These are phyloP conservation scores for Albifimbria verrucaria DNA, from an alignment of 2,329 filamentous ascomycete species.

Conservation along the genomic window DNA sequence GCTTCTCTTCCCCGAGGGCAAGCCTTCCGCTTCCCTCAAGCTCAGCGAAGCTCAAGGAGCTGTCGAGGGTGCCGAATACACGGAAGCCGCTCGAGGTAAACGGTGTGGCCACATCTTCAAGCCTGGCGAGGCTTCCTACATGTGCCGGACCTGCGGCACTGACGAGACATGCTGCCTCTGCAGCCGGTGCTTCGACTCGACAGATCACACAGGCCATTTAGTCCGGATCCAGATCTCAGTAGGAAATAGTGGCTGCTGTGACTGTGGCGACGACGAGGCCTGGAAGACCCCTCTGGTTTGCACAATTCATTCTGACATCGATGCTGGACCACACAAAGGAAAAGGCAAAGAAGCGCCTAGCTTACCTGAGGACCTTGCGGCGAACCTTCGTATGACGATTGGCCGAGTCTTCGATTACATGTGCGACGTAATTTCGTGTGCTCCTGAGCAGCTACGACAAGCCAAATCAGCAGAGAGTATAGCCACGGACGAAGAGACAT, in stretches of 20 bases:
- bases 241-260: constrained; percentile 93
- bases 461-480: constrained; percentile 82
- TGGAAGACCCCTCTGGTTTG: constrained; percentile 87
- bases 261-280: constrained; percentile 93
- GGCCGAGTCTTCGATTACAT: constrained; percentile 87
- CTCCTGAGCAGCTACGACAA: constrained; percentile 88
- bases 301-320: constrained; percentile 77
- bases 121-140: constrained; percentile 86
- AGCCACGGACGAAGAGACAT: constrained; percentile 73
- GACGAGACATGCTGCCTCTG: constrained; percentile 97
- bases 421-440: constrained; percentile 96
- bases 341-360: constrained; percentile 56
- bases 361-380: constrained; percentile 71
- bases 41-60: constrained; percentile 85
- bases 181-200: constrained; percentile 90
- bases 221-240: constrained; percentile 84
- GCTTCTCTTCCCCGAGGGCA: constrained; percentile 78
- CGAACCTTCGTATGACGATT: constrained; percentile 81
- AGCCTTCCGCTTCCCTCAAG: constrained; percentile 64
- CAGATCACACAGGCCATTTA: constrained; percentile 90
- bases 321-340: constrained; percentile 51
- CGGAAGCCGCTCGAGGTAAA: constrained; percentile 84
- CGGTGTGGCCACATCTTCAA: constrained; percentile 98
- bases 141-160: constrained; percentile 88
- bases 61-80: constrained; percentile 93